These are phyloP conservation scores for Citrus maxima DNA, from an alignment of 345 rosid species.

Conservation along the genomic window DNA sequence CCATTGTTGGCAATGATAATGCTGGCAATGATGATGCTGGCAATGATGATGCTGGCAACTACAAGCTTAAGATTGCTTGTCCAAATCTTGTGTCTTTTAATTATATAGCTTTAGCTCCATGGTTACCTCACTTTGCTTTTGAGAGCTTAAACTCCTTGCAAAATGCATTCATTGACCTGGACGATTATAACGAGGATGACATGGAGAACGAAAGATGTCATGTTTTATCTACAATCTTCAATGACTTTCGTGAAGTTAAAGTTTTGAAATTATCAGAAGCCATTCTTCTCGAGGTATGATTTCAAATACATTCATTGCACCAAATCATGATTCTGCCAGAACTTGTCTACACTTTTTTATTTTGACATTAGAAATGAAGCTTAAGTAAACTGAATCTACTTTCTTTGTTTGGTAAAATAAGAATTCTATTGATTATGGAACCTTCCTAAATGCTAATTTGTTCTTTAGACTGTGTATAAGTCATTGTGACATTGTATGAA, in stretches of 20 bases:
- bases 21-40: no score
- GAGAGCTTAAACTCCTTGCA: neutral
- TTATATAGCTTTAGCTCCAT: neutral
- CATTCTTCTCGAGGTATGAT: neutral
- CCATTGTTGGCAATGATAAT: no score
- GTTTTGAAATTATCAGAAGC: neutral
- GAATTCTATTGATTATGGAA: no score
- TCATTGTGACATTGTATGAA: no score
- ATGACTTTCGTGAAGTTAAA: neutral
- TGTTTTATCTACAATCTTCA: neutral
- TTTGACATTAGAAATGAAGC: no score
- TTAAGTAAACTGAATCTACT: neutral
- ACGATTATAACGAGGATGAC: neutral
- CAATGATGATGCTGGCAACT: no score
- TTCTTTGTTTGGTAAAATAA: neutral
- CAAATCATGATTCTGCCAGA: neutral
- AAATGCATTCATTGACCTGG: neutral
- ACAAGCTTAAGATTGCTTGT: neutral
- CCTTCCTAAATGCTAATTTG: no score
- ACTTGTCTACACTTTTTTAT: no score
- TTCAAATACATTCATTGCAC: neutral
- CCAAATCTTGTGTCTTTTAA: conserved; percentile 5
- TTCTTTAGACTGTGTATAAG: no score
- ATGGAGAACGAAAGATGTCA: neutral
- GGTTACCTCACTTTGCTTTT: neutral